Evolutionary conservation across 805 yeast genomes (phyloP).

Genomic region (Candida montana): DNA sequence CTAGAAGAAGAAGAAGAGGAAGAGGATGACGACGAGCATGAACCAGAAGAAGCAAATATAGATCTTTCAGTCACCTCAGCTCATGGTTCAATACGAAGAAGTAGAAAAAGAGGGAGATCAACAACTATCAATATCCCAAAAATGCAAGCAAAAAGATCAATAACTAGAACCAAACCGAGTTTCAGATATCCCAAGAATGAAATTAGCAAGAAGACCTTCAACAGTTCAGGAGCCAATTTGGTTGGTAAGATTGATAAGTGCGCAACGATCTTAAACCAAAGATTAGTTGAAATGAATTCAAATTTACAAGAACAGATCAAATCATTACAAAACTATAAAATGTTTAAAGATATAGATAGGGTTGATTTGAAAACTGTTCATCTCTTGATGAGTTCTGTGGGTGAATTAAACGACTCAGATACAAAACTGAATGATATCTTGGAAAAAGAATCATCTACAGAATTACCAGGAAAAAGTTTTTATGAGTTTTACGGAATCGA

Average conservation of each 20-base stretch:
- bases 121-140: too few species aligned
- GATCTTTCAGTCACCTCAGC: too few species aligned
- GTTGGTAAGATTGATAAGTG: not conserved
- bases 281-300: conserved; percentile 5
- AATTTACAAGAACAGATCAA: conserved; percentile 11
- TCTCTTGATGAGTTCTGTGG: conserved; percentile 10
- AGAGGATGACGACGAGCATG: too few species aligned
- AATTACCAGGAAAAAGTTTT: conserved; percentile 2
- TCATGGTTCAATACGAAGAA: too few species aligned
- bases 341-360: conserved; percentile 15
- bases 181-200: not conserved
- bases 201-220: too few species aligned
- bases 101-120: too few species aligned
- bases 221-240: not conserved
- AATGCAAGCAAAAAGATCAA: not conserved
- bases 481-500: conserved; percentile 8
- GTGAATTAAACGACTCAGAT: conserved; percentile 13
- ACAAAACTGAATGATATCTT: conserved; percentile 7
- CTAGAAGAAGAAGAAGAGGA: too few species aligned
- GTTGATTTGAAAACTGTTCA: conserved; percentile 12
- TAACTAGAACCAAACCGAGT: not conserved
- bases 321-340: conserved; percentile 10
- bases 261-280: conserved; percentile 8
- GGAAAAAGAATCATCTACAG: conserved; percentile 1
- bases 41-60: too few species aligned